phyloP scores from a whole-genome alignment of 2,329 filamentous ascomycete genomes.

The Monosporascus sp. region DNA sequence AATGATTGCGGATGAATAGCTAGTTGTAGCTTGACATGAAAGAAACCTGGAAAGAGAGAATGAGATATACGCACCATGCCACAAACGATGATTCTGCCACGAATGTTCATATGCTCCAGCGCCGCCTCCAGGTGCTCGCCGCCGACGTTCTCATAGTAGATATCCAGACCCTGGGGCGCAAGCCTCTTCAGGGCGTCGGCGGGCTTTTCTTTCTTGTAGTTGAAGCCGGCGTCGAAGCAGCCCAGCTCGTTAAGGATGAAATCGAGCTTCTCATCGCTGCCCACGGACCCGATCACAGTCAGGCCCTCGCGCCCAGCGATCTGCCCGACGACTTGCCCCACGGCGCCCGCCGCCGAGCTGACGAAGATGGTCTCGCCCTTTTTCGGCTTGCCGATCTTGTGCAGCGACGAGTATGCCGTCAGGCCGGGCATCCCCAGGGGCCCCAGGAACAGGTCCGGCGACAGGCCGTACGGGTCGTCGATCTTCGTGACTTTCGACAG shows the following conservation, averaged over 20 bases:
- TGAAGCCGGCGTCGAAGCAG: constrained; percentile 71
- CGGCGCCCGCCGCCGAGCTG: constrained; percentile 68
- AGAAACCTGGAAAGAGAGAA: neutral
- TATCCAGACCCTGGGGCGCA: constrained; percentile 69
- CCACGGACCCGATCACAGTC: constrained; percentile 70
- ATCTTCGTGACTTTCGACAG: constrained; percentile 41
- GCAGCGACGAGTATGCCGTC: constrained; percentile 69
- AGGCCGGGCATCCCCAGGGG: constrained; percentile 71
- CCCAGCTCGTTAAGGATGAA: constrained; percentile 65
- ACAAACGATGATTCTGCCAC: constrained; percentile 59
- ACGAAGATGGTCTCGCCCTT: constrained; percentile 75
- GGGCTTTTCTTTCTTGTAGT: constrained; percentile 73
- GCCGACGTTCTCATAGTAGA: constrained; percentile 81
- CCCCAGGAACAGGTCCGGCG: constrained; percentile 58
- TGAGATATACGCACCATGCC: constrained; percentile 51
- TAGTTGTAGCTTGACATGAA: constrained; percentile 6
- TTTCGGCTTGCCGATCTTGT: constrained; percentile 69
- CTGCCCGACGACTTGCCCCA: constrained; percentile 71
- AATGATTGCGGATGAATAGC: too few species aligned
- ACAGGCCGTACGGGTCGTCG: constrained; percentile 60
- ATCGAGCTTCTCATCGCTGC: constrained; percentile 69
- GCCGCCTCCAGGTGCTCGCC: constrained; percentile 64
- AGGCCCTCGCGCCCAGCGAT: constrained; percentile 73
- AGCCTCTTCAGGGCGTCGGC: constrained; percentile 59
- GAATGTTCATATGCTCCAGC: constrained; percentile 56